Conservation (phyloP, 2,329 filamentous ascomycete species). For the Shiraia bambusicola region DNA sequence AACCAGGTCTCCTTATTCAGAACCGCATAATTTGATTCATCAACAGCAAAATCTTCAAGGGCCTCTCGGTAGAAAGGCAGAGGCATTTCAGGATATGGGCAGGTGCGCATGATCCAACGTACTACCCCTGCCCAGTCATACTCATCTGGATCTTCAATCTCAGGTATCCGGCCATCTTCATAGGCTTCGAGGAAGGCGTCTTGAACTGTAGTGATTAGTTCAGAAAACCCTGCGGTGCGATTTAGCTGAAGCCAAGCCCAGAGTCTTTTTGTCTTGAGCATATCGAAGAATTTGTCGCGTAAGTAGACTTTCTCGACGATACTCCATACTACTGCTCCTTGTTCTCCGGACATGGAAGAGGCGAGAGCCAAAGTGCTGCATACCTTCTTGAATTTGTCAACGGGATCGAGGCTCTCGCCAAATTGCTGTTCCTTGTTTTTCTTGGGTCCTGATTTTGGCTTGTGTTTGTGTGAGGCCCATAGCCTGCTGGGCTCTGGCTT, state of each 20-base stretch:
- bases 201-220: slow-evolving; percentile 65
- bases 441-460: slow-evolving; percentile 6
- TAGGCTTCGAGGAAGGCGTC: slow-evolving; percentile 67
- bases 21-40: slow-evolving; percentile 30
- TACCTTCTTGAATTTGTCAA: slow-evolving; percentile 34
- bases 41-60: slow-evolving; percentile 25
- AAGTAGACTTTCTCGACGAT: slow-evolving; percentile 45
- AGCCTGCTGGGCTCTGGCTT: slow-evolving; percentile 1
- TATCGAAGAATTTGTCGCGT: slow-evolving; percentile 39
- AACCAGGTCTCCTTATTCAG: slow-evolving; percentile 31
- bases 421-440: slow-evolving; percentile 20
- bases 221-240: slow-evolving; percentile 52
- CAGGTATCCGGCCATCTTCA: slow-evolving; percentile 60
- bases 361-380: slow-evolving; percentile 35
- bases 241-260: slow-evolving; percentile 42
- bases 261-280: slow-evolving; percentile 37
- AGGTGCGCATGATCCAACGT: slow-evolving; percentile 62
- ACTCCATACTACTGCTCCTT: slow-evolving; percentile 45
- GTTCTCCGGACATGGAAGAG: slow-evolving; percentile 39
- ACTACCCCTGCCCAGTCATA: slow-evolving; percentile 71
- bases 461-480: slow-evolving; percentile 20
- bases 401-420: slow-evolving; percentile 17
- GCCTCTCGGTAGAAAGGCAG: slow-evolving; percentile 24
- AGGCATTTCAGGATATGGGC: slow-evolving; percentile 27
- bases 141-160: slow-evolving; percentile 60